Evolutionary conservation across 768 basidiomycete species (phyloP).

Genomic region (Termitomyces sp.): DNA sequence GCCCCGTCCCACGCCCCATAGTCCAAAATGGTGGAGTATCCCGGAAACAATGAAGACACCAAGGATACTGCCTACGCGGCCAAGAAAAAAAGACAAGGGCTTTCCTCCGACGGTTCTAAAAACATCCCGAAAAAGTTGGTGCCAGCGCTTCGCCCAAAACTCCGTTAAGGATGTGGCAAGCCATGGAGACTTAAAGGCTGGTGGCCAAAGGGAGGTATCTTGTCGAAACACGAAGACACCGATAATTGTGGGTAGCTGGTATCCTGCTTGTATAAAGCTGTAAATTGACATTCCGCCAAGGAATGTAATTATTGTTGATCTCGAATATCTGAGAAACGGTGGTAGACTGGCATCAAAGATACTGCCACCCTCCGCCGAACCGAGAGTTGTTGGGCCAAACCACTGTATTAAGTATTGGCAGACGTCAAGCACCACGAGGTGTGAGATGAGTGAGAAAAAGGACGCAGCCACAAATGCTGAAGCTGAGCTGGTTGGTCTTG

Average conservation of each 20-base stretch:
- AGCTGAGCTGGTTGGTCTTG: conserved; percentile 31
- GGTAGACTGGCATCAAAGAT: conserved; percentile 36
- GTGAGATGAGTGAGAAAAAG: conserved; percentile 22
- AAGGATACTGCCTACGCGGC: conserved; percentile 42
- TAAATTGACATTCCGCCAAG: conserved; percentile 40
- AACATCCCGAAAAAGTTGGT: conserved; percentile 55
- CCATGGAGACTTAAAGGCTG: conserved; percentile 55
- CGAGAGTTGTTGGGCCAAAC: conserved; percentile 37
- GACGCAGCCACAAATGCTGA: conserved; percentile 30
- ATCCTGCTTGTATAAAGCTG: conserved; percentile 34
- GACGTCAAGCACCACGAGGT: conserved; percentile 36
- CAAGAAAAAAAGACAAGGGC: conserved; percentile 36
- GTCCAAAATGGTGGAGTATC: conserved; percentile 50
- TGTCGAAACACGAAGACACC: conserved; percentile 43
- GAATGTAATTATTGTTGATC: conserved; percentile 37
- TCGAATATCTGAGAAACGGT: conserved; percentile 29
- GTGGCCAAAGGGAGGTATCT: conserved; percentile 53
- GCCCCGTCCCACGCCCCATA: conserved; percentile 55
- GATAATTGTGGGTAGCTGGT: conserved; percentile 35
- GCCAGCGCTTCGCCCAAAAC: conserved; percentile 65
- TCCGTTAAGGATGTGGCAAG: conserved; percentile 48
- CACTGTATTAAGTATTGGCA: conserved; percentile 41
- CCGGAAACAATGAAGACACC: conserved; percentile 59
- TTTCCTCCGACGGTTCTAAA: conserved; percentile 49
- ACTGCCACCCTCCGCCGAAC: conserved; percentile 29